Evolutionary conservation across 106 monocot species (phyloP).

Genomic region (Allium sativum): DNA sequence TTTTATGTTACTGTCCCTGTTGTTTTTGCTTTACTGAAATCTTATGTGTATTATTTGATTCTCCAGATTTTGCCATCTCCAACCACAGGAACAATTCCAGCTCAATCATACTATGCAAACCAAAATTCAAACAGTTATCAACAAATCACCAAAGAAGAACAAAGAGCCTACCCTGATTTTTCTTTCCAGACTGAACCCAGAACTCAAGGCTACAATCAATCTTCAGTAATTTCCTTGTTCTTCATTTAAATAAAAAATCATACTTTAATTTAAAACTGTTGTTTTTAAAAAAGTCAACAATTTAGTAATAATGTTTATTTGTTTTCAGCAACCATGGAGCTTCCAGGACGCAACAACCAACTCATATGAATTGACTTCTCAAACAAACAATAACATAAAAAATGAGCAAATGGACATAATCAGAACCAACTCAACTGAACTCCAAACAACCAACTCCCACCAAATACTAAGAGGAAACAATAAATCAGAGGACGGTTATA

Average conservation of each 20-base stretch:
- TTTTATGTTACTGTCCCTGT: background rate
- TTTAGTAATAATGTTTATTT: background rate
- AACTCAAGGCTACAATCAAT: background rate
- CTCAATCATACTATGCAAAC: conserved; percentile 24
- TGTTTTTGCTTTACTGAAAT: background rate
- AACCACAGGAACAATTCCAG: conserved; percentile 42
- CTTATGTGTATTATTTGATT: background rate
- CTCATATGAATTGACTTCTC: background rate
- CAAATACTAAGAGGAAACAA: conserved; percentile 11
- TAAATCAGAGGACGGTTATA: conserved; percentile 43
- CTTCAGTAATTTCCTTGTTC: conserved; percentile 1
- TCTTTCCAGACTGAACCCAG: conserved; percentile 27
- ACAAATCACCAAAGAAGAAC: conserved; percentile 31
- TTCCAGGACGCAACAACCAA: conserved; percentile 4
- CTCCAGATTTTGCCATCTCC: conserved; percentile 47
- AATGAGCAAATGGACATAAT: background rate
- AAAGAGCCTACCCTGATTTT: conserved; percentile 30
- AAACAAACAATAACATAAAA: conserved; percentile 4
- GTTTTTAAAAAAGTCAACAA: background rate
- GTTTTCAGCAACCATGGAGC: conserved; percentile 14
- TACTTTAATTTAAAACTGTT: background rate
- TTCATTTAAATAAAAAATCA: background rate
- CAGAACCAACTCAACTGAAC: conserved; percentile 15
- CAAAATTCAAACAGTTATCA: conserved; percentile 2
- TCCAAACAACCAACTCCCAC: conserved; percentile 4